phyloP scores from a whole-genome alignment of 192 early-diverging fungal species.

The Dimargaris cristalligena region DNA sequence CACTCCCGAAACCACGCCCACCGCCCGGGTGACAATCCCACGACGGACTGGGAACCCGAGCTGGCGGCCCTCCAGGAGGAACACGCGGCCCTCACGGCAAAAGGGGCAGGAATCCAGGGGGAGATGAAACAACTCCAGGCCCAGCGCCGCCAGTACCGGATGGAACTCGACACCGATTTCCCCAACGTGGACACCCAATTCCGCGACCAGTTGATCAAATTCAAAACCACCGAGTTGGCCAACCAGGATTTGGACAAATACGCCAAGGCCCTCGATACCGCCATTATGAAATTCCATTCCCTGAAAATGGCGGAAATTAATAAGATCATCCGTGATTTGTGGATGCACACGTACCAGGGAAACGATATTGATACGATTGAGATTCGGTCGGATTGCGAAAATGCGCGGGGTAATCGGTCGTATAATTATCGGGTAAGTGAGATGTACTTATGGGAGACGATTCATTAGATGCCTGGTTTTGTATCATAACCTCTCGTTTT shows the following conservation, averaged over 20 bases:
- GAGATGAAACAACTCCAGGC: slow-evolving; percentile 72
- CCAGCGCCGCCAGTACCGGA: slow-evolving; percentile 34
- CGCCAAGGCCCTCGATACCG: slow-evolving; percentile 60
- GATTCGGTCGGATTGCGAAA: slow-evolving; percentile 78
- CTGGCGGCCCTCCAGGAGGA: slow-evolving; percentile 12
- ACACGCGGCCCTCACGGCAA: slow-evolving; percentile 11
- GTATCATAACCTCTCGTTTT: too few species aligned
- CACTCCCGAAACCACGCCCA: not conserved
- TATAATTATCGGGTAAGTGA: slow-evolving; percentile 72
- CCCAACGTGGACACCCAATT: slow-evolving; percentile 55
- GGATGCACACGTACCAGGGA: slow-evolving; percentile 91
- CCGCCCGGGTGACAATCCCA: not conserved
- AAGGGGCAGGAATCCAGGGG: slow-evolving; percentile 32
- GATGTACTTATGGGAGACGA: too few species aligned
- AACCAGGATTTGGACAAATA: slow-evolving; percentile 70
- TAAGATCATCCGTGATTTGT: slow-evolving; percentile 87
- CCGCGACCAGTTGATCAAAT: slow-evolving; percentile 42
- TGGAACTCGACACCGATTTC: slow-evolving; percentile 58
- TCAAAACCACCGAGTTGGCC: slow-evolving; percentile 66
- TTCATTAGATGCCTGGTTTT: too few species aligned
- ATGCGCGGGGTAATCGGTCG: slow-evolving; percentile 42
- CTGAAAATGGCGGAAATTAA: slow-evolving; percentile 96
- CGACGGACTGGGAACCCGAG: slow-evolving; percentile 7
- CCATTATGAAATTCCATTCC: slow-evolving; percentile 82
- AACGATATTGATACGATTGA: slow-evolving; percentile 94